Conservation (phyloP, 2,329 filamentous ascomycete genomes). For the Penicillium sp. region DNA sequence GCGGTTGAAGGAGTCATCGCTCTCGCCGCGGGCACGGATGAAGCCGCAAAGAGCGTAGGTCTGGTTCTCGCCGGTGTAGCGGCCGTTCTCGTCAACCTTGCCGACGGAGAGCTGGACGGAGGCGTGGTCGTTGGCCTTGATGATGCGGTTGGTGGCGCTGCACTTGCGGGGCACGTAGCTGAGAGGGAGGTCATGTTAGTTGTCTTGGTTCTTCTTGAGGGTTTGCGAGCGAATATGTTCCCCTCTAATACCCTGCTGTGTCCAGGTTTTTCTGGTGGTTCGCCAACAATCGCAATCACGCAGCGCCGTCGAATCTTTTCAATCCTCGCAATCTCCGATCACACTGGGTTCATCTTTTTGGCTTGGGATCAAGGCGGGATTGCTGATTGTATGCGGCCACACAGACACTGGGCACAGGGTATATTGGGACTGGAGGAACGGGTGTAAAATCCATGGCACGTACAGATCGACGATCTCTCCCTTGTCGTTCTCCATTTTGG, state of each 20-base stretch:
- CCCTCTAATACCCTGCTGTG: slow-evolving; percentile 1
- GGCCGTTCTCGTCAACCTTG: slow-evolving; percentile 99
- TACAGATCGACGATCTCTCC: slow-evolving; percentile 99
- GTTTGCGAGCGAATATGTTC: slow-evolving; percentile 4
- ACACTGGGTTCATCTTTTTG: slow-evolving; percentile 1
- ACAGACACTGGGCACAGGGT: slow-evolving; percentile 14
- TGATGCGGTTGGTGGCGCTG: slow-evolving; percentile 98
- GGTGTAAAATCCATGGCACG: slow-evolving; percentile 39
- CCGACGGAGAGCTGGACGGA: slow-evolving; percentile 95
- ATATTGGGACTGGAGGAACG: slow-evolving; percentile 12
- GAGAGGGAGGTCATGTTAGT: slow-evolving; percentile 11
- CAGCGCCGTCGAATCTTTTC: neutral
- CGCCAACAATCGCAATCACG: slow-evolving; percentile 6
- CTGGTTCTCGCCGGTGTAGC: slow-evolving; percentile 95
- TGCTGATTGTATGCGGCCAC: slow-evolving; percentile 6
- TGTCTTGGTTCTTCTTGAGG: slow-evolving; percentile 1
- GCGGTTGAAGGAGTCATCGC: slow-evolving; percentile 93
- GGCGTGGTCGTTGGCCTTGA: slow-evolving; percentile 99
- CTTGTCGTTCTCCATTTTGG: slow-evolving; percentile 99
- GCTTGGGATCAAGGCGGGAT: slow-evolving; percentile 5
- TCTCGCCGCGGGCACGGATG: slow-evolving; percentile 96
- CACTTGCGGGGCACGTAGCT: slow-evolving; percentile 99
- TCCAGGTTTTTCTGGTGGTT: slow-evolving; percentile 7
- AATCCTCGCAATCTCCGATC: neutral
- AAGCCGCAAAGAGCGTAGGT: slow-evolving; percentile 97